phyloP scores from a whole-genome alignment of 768 basidiomycete genomes.

The Rossbeevera mucosa region DNA sequence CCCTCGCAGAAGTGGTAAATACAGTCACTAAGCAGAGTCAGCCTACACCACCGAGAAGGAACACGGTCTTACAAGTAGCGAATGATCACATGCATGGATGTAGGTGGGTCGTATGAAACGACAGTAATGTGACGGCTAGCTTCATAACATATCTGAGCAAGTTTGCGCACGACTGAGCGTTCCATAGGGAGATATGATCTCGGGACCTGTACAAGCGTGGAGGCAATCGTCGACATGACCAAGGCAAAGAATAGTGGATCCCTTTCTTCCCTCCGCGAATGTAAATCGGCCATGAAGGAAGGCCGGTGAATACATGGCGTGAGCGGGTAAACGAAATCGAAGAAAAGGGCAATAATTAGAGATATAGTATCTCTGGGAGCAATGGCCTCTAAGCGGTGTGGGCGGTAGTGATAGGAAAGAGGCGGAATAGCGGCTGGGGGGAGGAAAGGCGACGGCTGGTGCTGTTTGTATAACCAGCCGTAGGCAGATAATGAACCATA shows the following conservation, averaged over 20 bases:
- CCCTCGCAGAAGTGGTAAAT: slow-evolving; percentile 88
- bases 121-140: slow-evolving; percentile 79
- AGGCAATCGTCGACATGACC: slow-evolving; percentile 85
- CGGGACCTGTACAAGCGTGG: slow-evolving; percentile 85
- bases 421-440: slow-evolving; percentile 46
- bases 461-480: slow-evolving; percentile 70
- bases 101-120: slow-evolving; percentile 78
- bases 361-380: slow-evolving; percentile 77
- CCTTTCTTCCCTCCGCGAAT: slow-evolving; percentile 72
- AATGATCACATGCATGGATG: slow-evolving; percentile 79
- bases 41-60: not conserved
- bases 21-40: slow-evolving; percentile 52
- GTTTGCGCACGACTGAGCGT: slow-evolving; percentile 73
- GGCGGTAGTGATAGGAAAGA: slow-evolving; percentile 70
- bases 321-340: slow-evolving; percentile 89
- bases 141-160: slow-evolving; percentile 77
- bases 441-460: slow-evolving; percentile 43
- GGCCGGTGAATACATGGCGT: slow-evolving; percentile 91
- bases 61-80: slow-evolving; percentile 71
- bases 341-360: slow-evolving; percentile 83
- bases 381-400: slow-evolving; percentile 74
- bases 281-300: slow-evolving; percentile 87
- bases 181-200: slow-evolving; percentile 87
- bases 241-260: slow-evolving; percentile 89
- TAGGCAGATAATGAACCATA: slow-evolving; percentile 63